Base-by-base conservation (phyloP, 306 rosid species). In the Heteromeles arbutifolia region DNA sequence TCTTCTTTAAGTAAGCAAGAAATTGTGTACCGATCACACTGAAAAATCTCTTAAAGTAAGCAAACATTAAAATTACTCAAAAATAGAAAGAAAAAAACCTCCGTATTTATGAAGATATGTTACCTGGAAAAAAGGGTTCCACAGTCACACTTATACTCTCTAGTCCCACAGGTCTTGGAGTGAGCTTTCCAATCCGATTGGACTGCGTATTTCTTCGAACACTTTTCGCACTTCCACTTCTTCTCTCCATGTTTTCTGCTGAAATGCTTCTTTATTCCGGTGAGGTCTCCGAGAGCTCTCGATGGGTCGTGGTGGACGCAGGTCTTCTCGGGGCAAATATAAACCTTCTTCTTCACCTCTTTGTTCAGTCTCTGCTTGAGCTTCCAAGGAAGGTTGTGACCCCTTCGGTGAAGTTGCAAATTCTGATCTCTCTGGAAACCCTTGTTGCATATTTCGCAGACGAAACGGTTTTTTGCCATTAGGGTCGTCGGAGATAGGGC, bases 151-250 rank as follows among this genome's bases (percentile, higher is more conserved):
- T 90, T 94, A 58, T 92, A 94, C 80, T 94, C 98, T 75, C 98
- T 77, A 39, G 98, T 94, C 9, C 98, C 98, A 75, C 98, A 94
- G 1, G 98, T 94, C 76, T 94, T 94, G 63, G 89, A 84, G 84
- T 94, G 98, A 73, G 98, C 98, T 79, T 94, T 94, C 98, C 98
- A 94, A 76, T 94, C 97, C 1, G 97, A 94, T 67, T 92, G 98
- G 54, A 94, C 97, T 0, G 98, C 98, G 66, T 94, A 94, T 78
- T 92, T 94, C 89, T 94, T 94, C 0, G 98, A 90, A 80, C 98
- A 94, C 80, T 92, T 94, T 0, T 92, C 97, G 64, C 98, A 94
- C 88, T 92, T 94, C 98, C 98, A 94, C 85, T 94, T 94, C 83
- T 94, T 94, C 88, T 94, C 98, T 5, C 98, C 98, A 34, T 94